Evolutionary conservation across 257 asterid species (phyloP), one percentile per base, ranked within the genome.

Genomic region (Rubia yunnanensis): DNA sequence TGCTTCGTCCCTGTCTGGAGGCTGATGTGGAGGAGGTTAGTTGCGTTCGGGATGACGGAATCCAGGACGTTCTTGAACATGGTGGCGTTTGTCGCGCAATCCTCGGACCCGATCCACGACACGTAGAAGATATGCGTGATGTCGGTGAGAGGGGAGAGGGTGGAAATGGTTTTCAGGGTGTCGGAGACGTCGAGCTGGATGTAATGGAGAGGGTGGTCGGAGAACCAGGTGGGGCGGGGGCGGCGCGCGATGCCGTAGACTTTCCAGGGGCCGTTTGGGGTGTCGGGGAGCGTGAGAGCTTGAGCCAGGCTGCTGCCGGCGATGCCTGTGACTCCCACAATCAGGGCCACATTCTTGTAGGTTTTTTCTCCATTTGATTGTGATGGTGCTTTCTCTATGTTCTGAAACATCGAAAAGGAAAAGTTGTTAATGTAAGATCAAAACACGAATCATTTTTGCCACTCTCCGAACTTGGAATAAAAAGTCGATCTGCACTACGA

Each of bases 161-260:
- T 75, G 5, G 80, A 60, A 50, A 56, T 56, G 32, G 80, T 26
- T 31, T 74, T 71, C 69, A 60, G 57, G 1, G 14, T 14, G 1
- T 54, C 57, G 1, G 75, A 68, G 62, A 78, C 69, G 27, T 78
- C 83, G 34, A 79, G 72, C 2, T 78, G 80, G 69, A 78, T 60
- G 54, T 78, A 74, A 3, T 78, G 63, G 8, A 78, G 17, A 2
- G 14, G 73, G 20, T 58, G 39, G 22, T 68, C 48, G 32, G 70
- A 56, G 10, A 67, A 68, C 83, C 83, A 78, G 1, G 35, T 4
- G 0, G 78, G 78, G 14, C 78, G 60, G 27, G 63, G 70, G 38
- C 79, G 82, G 55, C 82, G 74, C 1, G 82, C 79, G 20, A 74
- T 72, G 26, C 82, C 82, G 13, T 71, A 74, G 22, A 78, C 82